Conservation (phyloP, 2,329 filamentous ascomycete species). For the Sclerotinia minor region DNA sequence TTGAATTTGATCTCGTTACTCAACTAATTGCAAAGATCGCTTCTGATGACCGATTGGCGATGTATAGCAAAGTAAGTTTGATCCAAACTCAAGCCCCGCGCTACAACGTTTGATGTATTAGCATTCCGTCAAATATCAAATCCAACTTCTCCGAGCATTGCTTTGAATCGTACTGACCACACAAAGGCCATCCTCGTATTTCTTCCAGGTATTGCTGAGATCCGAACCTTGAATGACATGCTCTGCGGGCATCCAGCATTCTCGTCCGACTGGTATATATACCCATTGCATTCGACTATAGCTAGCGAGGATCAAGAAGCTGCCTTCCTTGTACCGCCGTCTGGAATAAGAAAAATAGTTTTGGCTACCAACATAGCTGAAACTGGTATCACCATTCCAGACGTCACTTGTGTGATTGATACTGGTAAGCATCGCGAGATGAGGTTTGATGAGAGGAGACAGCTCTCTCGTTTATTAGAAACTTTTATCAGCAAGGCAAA, state of each 20-base stretch:
- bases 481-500: slow-evolving; percentile 95
- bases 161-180: not conserved
- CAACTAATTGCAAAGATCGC: slow-evolving; percentile 77
- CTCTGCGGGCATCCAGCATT: slow-evolving; percentile 77
- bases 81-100: not conserved
- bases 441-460: slow-evolving; percentile 90
- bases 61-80: slow-evolving; percentile 62
- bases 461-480: slow-evolving; percentile 87
- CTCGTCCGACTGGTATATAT: slow-evolving; percentile 75
- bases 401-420: slow-evolving; percentile 95
- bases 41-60: slow-evolving; percentile 61
- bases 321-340: slow-evolving; percentile 82
- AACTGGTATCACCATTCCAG: slow-evolving; percentile 96
- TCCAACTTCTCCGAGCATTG: not conserved
- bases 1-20: slow-evolving; percentile 84
- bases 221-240: slow-evolving; percentile 83
- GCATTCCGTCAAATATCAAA: not conserved
- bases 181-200: slow-evolving; percentile 85
- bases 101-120: not conserved
- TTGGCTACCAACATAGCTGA: slow-evolving; percentile 98
- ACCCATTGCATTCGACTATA: slow-evolving; percentile 90
- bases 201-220: slow-evolving; percentile 90
- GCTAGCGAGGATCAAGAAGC: slow-evolving; percentile 95
- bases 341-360: slow-evolving; percentile 85
- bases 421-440: slow-evolving; percentile 97